Evolutionary conservation across 139 green algal species (phyloP), one percentile per base, ranked within the genome.

Genomic region (Chlamydomonas incerta): DNA sequence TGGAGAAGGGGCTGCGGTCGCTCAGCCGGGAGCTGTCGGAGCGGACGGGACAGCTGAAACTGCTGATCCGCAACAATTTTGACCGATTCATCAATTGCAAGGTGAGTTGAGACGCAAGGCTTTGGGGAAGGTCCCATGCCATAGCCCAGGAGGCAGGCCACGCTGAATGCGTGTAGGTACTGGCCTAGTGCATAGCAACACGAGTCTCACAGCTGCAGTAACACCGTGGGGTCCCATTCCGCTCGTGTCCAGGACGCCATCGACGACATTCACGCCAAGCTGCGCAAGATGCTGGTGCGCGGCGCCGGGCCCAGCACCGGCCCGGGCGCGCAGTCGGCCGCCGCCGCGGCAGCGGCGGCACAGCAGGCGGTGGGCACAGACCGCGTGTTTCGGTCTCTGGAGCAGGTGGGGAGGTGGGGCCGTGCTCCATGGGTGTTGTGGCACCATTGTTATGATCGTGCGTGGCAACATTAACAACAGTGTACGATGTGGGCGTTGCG

Each of bases 21-120:
- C 85, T 98, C 57, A 81, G 87, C 18, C 81, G 83, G 50, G 93
- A 96, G 82, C 86, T 98, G 14, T 90, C 73, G 9, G 91, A 95
- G 83, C 93, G 96, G 71, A 96, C 93, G 26, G 92, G 90, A 17
- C 94, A 97, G 87, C 87, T 98, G 8, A 96, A 96, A 82, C 46
- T 90, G 58, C 90, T 98, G 66, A 95, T 98, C 23, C 82, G 91
- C 55, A 92, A 97, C 67, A 98, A 98, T 89, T 98, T 98, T 88
- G 95, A 98, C 63, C 93, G 95, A 57, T 98, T 98, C 88, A 97
- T 97, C 75, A 93, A 81, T 81, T 97, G 94, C 94, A 98, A 98
- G 86, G 41, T 50, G 8, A 5, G 41, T 50, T 5, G 5, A 50
- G 5, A 50, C 41, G 41, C 41, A 50, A n/a, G n/a, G n/a, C 41